phyloP scores from a whole-genome alignment of 2,329 filamentous ascomycete genomes.

The Phialocephala subalpina region DNA sequence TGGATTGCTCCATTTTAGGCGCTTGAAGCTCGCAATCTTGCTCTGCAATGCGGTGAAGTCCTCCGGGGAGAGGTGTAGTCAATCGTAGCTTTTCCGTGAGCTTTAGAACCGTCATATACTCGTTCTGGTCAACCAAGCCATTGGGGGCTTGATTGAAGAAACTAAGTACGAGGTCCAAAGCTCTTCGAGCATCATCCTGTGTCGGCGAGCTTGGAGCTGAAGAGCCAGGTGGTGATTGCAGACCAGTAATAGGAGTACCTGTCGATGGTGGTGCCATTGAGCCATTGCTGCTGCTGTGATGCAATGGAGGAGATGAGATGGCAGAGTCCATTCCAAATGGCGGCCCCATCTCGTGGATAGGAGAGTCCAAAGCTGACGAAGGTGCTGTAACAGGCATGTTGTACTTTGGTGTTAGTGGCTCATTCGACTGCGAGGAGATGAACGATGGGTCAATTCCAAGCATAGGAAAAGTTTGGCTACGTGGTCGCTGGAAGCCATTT shows the following conservation, averaged over 20 bases:
- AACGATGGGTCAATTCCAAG: conserved; percentile 66
- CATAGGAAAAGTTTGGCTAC: conserved; percentile 87
- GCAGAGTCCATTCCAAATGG: conserved; percentile 45
- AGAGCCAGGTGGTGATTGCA: conserved; percentile 56
- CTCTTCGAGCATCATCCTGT: conserved; percentile 85
- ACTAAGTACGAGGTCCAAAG: conserved; percentile 80
- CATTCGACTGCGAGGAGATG: conserved; percentile 58
- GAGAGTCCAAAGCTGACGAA: conserved; percentile 57
- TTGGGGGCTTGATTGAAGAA: conserved; percentile 76
- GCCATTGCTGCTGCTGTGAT: conserved; percentile 59
- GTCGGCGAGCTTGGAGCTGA: conserved; percentile 71
- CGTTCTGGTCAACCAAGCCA: conserved; percentile 77
- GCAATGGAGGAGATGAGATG: conserved; percentile 54
- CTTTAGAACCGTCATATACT: conserved; percentile 80
- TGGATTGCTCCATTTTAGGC: conserved; percentile 44
- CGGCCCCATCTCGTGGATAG: conserved; percentile 53
- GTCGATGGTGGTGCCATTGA: conserved; percentile 53
- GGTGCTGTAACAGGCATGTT: conserved; percentile 46
- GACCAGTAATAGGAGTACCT: conserved; percentile 45
- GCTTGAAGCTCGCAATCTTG: conserved; percentile 41
- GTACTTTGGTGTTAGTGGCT: conserved; percentile 63
- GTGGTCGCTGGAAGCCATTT: conserved; percentile 71
- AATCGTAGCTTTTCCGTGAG: conserved; percentile 83
- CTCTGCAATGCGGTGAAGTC: conserved; percentile 46
- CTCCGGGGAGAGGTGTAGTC: conserved; percentile 48